Conservation (phyloP, 75 land plant species). For the Sequoia sempervirens region DNA sequence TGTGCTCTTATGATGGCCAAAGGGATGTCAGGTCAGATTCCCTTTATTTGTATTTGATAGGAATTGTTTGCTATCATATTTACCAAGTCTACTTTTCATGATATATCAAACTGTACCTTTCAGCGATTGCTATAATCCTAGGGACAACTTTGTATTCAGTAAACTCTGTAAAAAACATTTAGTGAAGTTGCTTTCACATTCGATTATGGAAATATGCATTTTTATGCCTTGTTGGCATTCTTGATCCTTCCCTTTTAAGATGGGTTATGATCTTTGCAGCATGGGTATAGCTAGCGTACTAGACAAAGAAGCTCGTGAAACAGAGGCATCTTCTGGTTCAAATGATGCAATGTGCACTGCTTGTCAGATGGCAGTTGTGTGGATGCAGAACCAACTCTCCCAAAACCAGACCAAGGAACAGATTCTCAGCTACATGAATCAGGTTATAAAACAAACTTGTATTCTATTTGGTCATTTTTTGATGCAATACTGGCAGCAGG, state of each 20-base stretch:
- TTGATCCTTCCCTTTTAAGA: neutral
- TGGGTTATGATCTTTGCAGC: constrained; percentile 14
- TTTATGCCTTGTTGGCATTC: neutral
- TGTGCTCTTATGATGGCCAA: constrained; percentile 25
- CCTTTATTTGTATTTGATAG: neutral
- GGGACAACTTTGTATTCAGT: neutral
- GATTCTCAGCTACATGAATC: constrained; percentile 49
- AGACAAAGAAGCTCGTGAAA: constrained; percentile 23
- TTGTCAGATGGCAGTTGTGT: constrained; percentile 82
- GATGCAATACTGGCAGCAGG: constrained; percentile 60
- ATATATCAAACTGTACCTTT: neutral
- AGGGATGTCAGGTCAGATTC: constrained; percentile 12
- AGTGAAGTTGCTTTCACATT: neutral
- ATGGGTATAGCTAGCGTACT: constrained; percentile 48
- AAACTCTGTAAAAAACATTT: neutral
- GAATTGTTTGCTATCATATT: neutral
- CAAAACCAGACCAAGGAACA: constrained; percentile 46
- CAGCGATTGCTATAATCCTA: neutral
- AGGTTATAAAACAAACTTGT: constrained; percentile 30
- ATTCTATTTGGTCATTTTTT: constrained; percentile 16
- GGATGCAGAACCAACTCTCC: constrained; percentile 67
- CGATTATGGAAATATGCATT: neutral
- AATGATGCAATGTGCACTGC: constrained; percentile 40
- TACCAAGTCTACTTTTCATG: neutral
- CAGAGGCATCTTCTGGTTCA: constrained; percentile 5